These are phyloP conservation scores for Keithomyces neogunnii DNA, from an alignment of 2,329 filamentous ascomycete species.

Conservation along the genomic window DNA sequence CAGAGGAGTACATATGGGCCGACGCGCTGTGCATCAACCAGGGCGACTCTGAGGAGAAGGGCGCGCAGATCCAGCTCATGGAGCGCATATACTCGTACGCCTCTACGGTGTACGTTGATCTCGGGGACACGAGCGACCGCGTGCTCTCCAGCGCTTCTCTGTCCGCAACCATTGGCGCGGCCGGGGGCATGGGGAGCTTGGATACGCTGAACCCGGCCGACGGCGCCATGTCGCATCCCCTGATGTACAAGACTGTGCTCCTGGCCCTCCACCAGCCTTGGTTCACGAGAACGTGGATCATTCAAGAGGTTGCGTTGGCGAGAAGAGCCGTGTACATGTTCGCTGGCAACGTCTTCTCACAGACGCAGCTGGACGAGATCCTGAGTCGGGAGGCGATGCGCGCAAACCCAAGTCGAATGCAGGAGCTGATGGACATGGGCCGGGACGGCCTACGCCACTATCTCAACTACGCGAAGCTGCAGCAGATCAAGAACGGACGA, in stretches of 20 bases:
- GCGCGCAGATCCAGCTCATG: constrained; percentile 4
- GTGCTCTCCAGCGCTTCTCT: background rate
- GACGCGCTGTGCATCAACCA: constrained; percentile 9
- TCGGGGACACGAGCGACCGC: background rate
- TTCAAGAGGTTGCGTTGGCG: background rate
- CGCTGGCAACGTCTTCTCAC: background rate
- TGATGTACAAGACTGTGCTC: background rate
- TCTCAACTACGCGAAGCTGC: constrained; percentile 1
- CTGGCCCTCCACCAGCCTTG: background rate
- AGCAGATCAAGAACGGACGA: background rate
- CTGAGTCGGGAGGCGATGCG: background rate
- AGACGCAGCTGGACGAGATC: background rate
- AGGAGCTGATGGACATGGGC: constrained; percentile 1
- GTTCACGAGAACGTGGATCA: background rate
- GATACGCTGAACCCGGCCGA: background rate
- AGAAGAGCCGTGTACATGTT: constrained; percentile 2
- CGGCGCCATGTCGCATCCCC: background rate
- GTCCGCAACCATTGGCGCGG: background rate
- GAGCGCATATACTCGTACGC: constrained; percentile 5
- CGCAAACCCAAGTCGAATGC: background rate
- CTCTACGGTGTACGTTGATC: constrained; percentile 1
- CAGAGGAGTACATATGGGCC: constrained; percentile 3
- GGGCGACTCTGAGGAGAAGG: constrained; percentile 2
- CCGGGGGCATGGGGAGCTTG: background rate
- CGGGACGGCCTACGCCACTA: background rate